Conservation (phyloP, 306 rosid genomes). For the Phaseolus lunatus region DNA sequence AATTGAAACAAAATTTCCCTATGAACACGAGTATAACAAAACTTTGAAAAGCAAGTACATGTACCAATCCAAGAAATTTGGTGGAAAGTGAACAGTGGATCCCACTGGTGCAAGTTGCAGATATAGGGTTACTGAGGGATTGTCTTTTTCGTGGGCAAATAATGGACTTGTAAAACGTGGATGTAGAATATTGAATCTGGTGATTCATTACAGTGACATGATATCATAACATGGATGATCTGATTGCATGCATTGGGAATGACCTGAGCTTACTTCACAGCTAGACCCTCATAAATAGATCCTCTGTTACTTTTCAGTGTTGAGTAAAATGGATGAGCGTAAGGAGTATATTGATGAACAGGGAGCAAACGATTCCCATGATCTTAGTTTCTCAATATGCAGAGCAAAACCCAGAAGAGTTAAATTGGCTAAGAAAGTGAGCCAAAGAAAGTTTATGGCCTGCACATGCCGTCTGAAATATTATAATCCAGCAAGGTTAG, state of each 20-base stretch:
- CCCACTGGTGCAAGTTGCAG: not conserved
- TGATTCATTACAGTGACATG: no score
- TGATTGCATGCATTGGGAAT: not conserved
- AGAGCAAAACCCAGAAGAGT: not conserved
- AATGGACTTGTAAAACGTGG: not conserved
- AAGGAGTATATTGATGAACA: not conserved
- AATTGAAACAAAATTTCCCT: no score
- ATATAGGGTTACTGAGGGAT: not conserved
- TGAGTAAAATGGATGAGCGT: slow-evolving; percentile 15
- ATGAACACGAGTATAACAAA: no score
- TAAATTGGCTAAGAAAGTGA: slow-evolving; percentile 20
- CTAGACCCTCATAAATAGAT: not conserved
- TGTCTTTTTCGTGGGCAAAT: not conserved
- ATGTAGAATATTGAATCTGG: not conserved
- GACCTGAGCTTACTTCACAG: not conserved
- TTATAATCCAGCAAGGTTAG: slow-evolving; percentile 23
- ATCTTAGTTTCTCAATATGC: slow-evolving; percentile 2
- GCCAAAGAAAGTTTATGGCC: slow-evolving; percentile 20
- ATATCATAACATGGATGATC: no score
- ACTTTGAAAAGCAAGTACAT: no score
- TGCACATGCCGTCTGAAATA: slow-evolving; percentile 12
- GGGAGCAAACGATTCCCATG: not conserved
- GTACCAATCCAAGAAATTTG: no score
- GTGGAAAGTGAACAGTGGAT: not conserved
- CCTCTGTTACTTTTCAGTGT: not conserved